Percentiles rank a stretch among this genome's conserved stretches.
These are phyloP conservation scores for Diaporthe velutina DNA, from an alignment of 2,329 filamentous ascomycete genomes.

Conservation along the genomic window DNA sequence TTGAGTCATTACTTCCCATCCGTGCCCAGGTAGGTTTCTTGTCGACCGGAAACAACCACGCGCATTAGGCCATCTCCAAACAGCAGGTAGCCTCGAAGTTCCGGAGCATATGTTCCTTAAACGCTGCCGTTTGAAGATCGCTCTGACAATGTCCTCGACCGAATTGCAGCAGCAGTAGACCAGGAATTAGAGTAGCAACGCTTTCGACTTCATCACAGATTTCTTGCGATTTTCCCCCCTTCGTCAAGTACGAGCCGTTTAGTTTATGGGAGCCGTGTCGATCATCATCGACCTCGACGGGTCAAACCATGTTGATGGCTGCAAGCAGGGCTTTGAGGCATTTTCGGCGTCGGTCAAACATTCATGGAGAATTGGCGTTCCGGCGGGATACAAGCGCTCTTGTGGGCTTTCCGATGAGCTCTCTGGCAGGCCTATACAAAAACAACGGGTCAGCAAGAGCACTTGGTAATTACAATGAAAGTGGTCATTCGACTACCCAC, in stretches of 20 bases:
- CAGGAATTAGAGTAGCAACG: too few relatives aligned
- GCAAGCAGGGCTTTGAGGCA: too few relatives aligned
- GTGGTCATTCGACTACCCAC: slow-evolving; percentile 17
- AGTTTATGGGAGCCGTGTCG: too few relatives aligned
- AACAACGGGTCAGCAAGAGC: neutral
- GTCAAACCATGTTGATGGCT: neutral
- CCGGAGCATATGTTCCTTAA: neutral
- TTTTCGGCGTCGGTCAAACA: neutral
- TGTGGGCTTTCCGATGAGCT: slow-evolving; percentile 38
- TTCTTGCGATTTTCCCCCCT: neutral
- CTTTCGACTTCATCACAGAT: fast-evolving
- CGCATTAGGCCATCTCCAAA: neutral
- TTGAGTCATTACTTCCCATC: neutral
- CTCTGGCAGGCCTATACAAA: slow-evolving; percentile 39
- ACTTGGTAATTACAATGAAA: neutral
- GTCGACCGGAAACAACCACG: neutral
- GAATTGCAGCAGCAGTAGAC: neutral
- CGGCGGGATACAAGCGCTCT: slow-evolving; percentile 28
- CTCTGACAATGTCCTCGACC: neutral
- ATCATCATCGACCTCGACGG: too few relatives aligned
- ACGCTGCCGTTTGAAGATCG: neutral
- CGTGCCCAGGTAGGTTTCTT: neutral
- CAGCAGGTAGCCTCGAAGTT: neutral
- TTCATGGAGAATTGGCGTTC: neutral
- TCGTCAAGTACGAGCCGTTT: too few relatives aligned